A percentile compares a stretch with the other conserved stretches of the same genome.
These are phyloP conservation scores for Fusarium sp. DNA, from an alignment of 2,329 filamentous ascomycete genomes.

Conservation along the genomic window DNA sequence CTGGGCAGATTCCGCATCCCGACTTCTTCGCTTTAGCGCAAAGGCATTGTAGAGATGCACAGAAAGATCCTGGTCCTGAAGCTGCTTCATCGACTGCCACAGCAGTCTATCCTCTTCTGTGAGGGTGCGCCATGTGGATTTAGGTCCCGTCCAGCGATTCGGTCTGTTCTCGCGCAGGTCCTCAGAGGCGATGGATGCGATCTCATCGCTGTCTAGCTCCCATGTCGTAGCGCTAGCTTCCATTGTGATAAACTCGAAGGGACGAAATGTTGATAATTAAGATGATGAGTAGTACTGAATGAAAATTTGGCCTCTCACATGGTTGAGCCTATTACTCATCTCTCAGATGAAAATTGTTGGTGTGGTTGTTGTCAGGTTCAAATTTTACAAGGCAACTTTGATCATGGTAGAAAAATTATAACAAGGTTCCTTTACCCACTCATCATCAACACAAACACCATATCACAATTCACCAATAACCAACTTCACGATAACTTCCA, in stretches of 20 bases:
- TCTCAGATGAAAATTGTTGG: not conserved
- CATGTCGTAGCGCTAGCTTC: constrained; percentile 46
- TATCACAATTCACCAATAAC: not conserved
- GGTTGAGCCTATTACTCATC: not conserved
- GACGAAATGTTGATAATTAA: not conserved
- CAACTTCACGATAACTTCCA: not conserved
- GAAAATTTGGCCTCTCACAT: not conserved
- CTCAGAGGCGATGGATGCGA: constrained; percentile 60
- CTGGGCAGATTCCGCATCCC: constrained; percentile 42
- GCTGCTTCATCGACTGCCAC: constrained; percentile 71
- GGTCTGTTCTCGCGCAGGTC: constrained; percentile 65
- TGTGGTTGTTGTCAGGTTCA: constrained; percentile 28
- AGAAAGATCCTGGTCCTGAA: constrained; percentile 75
- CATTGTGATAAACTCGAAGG: constrained; percentile 17
- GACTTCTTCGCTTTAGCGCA: constrained; percentile 66
- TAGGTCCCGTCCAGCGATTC: constrained; percentile 78
- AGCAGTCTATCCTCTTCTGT: constrained; percentile 74
- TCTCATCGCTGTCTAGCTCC: constrained; percentile 61
- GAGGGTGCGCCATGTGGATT: constrained; percentile 73
- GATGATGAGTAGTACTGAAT: not conserved
- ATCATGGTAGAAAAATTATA: not conserved
- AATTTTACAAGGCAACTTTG: constrained; percentile 21
- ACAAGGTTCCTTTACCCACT: constrained; percentile 24
- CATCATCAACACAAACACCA: constrained; percentile 1
- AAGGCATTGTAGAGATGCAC: constrained; percentile 85